phyloP scores from a whole-genome alignment of 2,329 filamentous ascomycete genomes.

The Aspergillus chevalieri region DNA sequence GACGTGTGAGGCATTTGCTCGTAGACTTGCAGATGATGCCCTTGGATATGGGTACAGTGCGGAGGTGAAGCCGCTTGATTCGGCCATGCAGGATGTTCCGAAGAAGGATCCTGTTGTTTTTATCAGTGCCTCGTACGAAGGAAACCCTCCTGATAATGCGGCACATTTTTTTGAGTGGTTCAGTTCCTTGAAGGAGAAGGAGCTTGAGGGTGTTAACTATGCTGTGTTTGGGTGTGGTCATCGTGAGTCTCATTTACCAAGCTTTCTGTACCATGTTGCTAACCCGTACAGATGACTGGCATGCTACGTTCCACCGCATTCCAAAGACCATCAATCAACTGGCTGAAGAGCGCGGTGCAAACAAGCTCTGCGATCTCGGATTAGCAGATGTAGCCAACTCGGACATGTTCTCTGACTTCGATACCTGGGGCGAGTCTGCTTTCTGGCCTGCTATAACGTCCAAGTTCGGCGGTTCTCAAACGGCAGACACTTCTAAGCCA shows the following conservation, averaged over 20 bases:
- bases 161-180: slow-evolving; percentile 64
- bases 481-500: slow-evolving; percentile 27
- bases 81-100: slow-evolving; percentile 55
- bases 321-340: slow-evolving; percentile 57
- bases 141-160: slow-evolving; percentile 67
- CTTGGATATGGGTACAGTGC: slow-evolving; percentile 54
- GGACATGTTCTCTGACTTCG: slow-evolving; percentile 64
- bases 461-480: slow-evolving; percentile 23
- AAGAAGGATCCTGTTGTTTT: slow-evolving; percentile 58
- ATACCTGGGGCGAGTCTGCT: slow-evolving; percentile 58
- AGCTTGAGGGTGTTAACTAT: slow-evolving; percentile 55
- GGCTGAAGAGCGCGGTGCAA: slow-evolving; percentile 48
- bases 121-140: slow-evolving; percentile 67
- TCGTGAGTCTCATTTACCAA: slow-evolving; percentile 17
- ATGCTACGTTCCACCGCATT: slow-evolving; percentile 59
- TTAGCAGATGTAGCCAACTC: slow-evolving; percentile 55
- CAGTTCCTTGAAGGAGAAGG: slow-evolving; percentile 45
- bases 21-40: slow-evolving; percentile 57
- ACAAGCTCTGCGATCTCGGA: slow-evolving; percentile 46
- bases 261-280: background rate
- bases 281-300: slow-evolving; percentile 40
- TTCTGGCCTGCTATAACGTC: slow-evolving; percentile 49
- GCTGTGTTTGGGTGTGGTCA: slow-evolving; percentile 66
- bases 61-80: slow-evolving; percentile 54
- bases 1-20: slow-evolving; percentile 65